These are phyloP conservation scores for Gardenia jasminoides DNA, from an alignment of 257 asterid genomes.

Conservation along the genomic window DNA sequence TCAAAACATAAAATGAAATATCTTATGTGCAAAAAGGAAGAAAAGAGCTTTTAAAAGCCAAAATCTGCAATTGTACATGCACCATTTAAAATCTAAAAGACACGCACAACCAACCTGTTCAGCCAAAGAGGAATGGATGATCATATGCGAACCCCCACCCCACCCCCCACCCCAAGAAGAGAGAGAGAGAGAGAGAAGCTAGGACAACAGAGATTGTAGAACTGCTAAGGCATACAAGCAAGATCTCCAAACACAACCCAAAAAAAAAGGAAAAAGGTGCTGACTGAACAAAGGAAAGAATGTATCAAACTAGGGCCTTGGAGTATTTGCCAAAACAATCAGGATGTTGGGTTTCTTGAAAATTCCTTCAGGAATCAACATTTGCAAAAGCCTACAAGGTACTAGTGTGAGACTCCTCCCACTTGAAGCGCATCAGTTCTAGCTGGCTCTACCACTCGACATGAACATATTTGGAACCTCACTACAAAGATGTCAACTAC, in stretches of 20 bases:
- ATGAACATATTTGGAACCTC: not conserved
- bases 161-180: not conserved
- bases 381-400: not conserved
- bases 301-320: not conserved
- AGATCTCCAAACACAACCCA: not conserved
- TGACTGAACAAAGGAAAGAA: not conserved
- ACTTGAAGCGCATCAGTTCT: not conserved
- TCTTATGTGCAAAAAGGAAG: not conserved
- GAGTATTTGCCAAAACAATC: not conserved
- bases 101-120: not conserved
- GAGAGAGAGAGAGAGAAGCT: too few relatives aligned
- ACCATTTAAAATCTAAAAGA: not conserved
- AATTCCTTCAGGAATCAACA: not conserved
- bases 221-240: not conserved
- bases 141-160: not conserved
- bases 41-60: not conserved
- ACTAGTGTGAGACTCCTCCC: not conserved
- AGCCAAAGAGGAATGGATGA: not conserved
- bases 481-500: not conserved
- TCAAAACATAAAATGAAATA: not conserved
- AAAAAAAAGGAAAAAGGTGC: not conserved
- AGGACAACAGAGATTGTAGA: not conserved
- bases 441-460: not conserved
- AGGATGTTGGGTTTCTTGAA: not conserved
- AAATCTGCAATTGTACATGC: not conserved